Evolutionary conservation across 106 monocot genomes (phyloP).

Genomic region (Allium fistulosum): DNA sequence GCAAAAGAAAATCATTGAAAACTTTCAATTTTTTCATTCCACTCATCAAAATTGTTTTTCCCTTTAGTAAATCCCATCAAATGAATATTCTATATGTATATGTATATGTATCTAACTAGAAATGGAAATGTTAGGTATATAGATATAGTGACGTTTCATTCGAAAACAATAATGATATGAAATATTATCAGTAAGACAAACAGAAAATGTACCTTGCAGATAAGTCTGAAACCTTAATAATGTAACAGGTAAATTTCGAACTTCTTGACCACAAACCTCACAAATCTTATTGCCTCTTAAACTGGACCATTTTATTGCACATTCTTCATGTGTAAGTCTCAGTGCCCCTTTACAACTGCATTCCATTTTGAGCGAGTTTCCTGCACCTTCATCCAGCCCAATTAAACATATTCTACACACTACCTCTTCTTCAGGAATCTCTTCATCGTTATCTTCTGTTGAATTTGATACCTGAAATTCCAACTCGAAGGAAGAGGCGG

Average conservation of each 20-base stretch:
- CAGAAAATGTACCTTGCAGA: conserved; percentile 12
- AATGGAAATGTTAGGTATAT: no score
- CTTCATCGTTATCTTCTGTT: conserved; percentile 42
- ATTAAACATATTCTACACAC: conserved; percentile 37
- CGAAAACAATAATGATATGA: no score
- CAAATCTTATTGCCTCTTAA: conserved; percentile 41
- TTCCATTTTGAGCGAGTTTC: conserved; percentile 49
- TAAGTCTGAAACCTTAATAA: conserved; percentile 23
- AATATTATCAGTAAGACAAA: no score
- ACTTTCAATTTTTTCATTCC: no score
- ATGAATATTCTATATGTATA: not conserved
- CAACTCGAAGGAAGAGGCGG: no score
- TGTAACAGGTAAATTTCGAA: conserved; percentile 48
- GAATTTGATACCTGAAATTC: no score
- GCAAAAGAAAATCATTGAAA: no score
- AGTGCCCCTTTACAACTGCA: conserved; percentile 52
- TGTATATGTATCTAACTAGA: not conserved
- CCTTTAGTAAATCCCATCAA: no score
- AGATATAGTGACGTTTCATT: no score
- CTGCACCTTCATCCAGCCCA: conserved; percentile 33
- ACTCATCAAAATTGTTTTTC: no score
- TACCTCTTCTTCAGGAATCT: conserved; percentile 48
- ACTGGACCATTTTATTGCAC: conserved; percentile 57
- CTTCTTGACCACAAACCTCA: conserved; percentile 46
- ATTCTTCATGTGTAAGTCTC: conserved; percentile 40